Conservation (phyloP, 2,329 filamentous ascomycete genomes). For the Nemania sp. region DNA sequence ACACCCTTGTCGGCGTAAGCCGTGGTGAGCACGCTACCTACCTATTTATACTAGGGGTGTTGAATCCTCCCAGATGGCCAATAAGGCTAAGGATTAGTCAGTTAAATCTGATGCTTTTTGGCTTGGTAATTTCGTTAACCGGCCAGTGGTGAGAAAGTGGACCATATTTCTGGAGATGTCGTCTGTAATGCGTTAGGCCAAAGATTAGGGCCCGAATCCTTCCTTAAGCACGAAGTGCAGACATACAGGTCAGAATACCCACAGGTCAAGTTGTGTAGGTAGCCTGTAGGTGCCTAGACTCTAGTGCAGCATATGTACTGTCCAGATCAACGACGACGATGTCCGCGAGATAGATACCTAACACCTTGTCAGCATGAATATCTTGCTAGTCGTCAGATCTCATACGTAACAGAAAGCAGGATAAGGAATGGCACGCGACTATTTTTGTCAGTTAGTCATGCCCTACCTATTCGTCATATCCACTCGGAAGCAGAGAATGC, state of each 20-base stretch:
- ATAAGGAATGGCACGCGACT: neutral
- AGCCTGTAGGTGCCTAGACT: no score
- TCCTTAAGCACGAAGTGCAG: conserved; percentile 3
- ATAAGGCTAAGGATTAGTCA: conserved; percentile 16
- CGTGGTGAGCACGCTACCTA: no score
- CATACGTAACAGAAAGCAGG: neutral
- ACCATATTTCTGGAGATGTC: neutral
- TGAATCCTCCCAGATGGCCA: conserved; percentile 1
- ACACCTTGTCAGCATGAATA: no score
- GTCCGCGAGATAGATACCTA: no score
- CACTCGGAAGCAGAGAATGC: neutral
- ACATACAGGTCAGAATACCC: no score
- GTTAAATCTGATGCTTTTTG: neutral
- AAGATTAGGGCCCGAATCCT: conserved; percentile 2
- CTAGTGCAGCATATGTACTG: no score
- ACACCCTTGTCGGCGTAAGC: no score
- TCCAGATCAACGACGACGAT: no score
- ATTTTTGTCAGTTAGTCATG: no score
- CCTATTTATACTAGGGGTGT: no score
- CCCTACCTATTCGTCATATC: neutral
- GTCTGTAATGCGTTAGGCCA: conserved; percentile 12
- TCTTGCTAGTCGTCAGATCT: no score
- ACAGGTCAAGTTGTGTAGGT: no score
- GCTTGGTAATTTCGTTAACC: conserved; percentile 19
- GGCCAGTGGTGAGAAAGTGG: neutral